These are phyloP conservation scores for Penicillium occitanis DNA, from an alignment of 2,329 filamentous ascomycete genomes.

Conservation along the genomic window DNA sequence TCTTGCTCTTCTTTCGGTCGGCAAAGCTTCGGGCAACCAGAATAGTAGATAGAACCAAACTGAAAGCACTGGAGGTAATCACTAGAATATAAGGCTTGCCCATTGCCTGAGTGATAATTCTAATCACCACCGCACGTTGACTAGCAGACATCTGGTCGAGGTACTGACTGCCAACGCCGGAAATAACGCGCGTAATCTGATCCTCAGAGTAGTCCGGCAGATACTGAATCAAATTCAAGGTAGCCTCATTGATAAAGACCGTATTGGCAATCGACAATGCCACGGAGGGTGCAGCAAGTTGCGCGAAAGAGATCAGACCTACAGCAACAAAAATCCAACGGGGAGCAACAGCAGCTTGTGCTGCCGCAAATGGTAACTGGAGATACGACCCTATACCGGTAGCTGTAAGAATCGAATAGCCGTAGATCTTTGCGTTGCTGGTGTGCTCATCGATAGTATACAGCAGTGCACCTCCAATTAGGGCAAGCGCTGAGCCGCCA, in stretches of 20 bases:
- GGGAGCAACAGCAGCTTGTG: constrained; percentile 12
- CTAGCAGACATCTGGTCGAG: background rate
- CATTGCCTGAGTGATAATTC: background rate
- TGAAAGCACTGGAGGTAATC: background rate
- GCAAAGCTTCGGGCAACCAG: background rate
- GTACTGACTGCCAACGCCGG: background rate
- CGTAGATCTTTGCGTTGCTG: constrained; percentile 27
- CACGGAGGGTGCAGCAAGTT: background rate
- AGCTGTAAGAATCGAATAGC: constrained; percentile 27
- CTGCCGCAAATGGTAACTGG: constrained; percentile 26
- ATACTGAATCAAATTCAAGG: background rate
- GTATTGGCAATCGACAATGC: background rate
- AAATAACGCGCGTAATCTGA: background rate
- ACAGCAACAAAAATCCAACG: background rate
- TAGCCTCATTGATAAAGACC: background rate
- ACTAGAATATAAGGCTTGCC: background rate
- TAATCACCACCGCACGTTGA: background rate
- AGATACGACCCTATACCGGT: constrained; percentile 25
- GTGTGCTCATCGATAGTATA: constrained; percentile 25
- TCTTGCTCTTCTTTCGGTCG: background rate
- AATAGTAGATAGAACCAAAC: background rate
- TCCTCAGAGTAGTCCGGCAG: background rate
- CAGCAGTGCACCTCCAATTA: constrained; percentile 27
- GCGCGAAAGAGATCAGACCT: background rate
- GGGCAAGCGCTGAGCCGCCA: constrained; percentile 24